These are phyloP conservation scores for Capsicum baccatum DNA, from an alignment of 257 asterid species.

Conservation along the genomic window DNA sequence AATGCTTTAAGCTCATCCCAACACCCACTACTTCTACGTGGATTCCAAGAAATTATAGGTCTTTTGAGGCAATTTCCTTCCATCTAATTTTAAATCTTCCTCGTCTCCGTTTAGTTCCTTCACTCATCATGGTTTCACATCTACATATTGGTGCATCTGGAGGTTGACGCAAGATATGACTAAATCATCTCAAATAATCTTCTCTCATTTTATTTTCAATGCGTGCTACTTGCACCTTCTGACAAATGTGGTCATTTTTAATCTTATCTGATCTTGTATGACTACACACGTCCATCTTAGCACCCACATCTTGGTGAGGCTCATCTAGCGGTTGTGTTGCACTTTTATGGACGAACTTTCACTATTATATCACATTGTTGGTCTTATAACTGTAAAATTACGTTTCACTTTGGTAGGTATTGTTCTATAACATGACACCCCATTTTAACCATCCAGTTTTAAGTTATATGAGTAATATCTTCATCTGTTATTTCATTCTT, in stretches of 20 bases:
- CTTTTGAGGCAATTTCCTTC: neutral
- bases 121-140: neutral
- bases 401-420: neutral
- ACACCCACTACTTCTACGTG: neutral
- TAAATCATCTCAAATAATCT: neutral
- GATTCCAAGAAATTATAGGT: neutral
- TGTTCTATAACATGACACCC: neutral
- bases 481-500: neutral
- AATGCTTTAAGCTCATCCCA: too few relatives aligned
- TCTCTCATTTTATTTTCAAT: neutral
- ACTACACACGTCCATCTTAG: neutral
- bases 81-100: neutral
- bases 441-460: neutral
- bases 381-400: neutral
- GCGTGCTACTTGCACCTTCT: neutral
- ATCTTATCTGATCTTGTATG: neutral
- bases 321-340: too few relatives aligned
- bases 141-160: neutral
- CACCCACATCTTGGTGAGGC: too few relatives aligned
- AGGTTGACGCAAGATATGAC: neutral
- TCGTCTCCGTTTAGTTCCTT: neutral
- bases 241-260: slow-evolving; percentile 1
- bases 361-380: neutral
- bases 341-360: neutral
- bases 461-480: neutral